Conservation (phyloP, 1,284 basidiomycete genomes). For the Malassezia furfur region DNA sequence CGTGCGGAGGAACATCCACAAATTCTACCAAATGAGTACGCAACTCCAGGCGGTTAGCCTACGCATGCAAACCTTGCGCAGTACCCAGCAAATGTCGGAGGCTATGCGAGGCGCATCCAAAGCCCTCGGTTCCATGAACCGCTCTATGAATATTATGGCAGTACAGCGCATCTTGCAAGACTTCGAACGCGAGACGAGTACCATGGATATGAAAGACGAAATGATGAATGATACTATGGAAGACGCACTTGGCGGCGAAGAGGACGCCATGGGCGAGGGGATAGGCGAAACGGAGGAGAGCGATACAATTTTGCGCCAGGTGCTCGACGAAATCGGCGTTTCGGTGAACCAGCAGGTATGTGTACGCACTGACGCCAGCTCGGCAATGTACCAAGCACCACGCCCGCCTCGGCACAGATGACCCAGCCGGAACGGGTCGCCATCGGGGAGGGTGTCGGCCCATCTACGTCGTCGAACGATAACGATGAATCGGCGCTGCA, state of each 20-base stretch:
- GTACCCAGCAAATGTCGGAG: slow-evolving; percentile 97
- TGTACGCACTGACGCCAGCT: slow-evolving; percentile 23
- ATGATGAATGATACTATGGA: slow-evolving; percentile 99
- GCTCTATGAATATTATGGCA: slow-evolving; percentile 81
- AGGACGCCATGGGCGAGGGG: slow-evolving; percentile 54
- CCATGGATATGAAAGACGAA: slow-evolving; percentile 99
- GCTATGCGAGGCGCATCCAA: slow-evolving; percentile 96
- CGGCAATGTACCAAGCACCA: slow-evolving; percentile 31
- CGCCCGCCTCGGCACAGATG: slow-evolving; percentile 26
- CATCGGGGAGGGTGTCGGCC: slow-evolving; percentile 32
- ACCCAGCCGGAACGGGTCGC: slow-evolving; percentile 31
- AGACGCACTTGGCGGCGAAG: slow-evolving; percentile 83
- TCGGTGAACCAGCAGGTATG: slow-evolving; percentile 77
- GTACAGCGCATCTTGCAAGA: slow-evolving; percentile 96
- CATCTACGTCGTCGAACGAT: slow-evolving; percentile 7
- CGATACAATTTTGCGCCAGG: slow-evolving; percentile 89
- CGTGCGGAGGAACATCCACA: slow-evolving; percentile 87
- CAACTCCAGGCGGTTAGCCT: slow-evolving; percentile 92
- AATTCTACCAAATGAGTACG: slow-evolving; percentile 97
- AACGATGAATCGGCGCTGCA: slow-evolving; percentile 43
- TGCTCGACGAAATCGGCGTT: slow-evolving; percentile 94
- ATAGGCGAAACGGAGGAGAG: slow-evolving; percentile 72
- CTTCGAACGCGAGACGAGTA: slow-evolving; percentile 89
- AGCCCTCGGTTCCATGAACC: slow-evolving; percentile 97
- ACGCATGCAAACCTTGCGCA: slow-evolving; percentile 88